Evolutionary conservation across 2,329 filamentous ascomycete species (phyloP), one percentile per base, ranked within the genome.

Genomic region (Penicillium sp.): DNA sequence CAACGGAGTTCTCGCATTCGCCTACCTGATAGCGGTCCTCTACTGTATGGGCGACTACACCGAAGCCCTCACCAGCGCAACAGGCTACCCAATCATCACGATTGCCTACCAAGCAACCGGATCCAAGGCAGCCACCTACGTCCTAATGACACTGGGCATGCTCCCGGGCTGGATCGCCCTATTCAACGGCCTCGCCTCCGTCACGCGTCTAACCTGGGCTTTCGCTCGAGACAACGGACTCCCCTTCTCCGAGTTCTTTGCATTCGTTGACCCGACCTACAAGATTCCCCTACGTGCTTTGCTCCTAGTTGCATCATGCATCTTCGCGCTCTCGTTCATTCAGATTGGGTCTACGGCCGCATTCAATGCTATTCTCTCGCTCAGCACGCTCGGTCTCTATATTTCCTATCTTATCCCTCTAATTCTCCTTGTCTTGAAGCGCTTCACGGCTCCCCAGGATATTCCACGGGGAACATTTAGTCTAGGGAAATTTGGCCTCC

Each of bases 291-390:
- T 78, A 29, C 76, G 75, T 59, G 65, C 76, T 6, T 61, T 74
- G 35, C 52, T 64, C 21, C 59, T 70, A 35, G 71, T 68, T 22
- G 46, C 27, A 49, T 49, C 29, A 35, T 35, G 19, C 31, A 31
- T 37, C 6, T 42, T 42, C 10, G 37, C 19, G 3, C 37, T 42
- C 19, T 42, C 37, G 19, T 42, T 81, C 45, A 81, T 82, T 69
- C 80, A 79, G 67, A 76, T 82, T 45, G 80, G 77, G 33, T 81
- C 76, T 19, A 68, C 73, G 10, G 74, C 76, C 21, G 81, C 81
- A 7, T 82, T 83, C 69, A 81, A 82, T 64, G 79, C 78, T 54
- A 78, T 83, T 60, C 73, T 81, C n/a, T 82, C 80, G 2, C 71
- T 84, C 11, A 76, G 76, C 13, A 73, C 81, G 44, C 76, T 76